Percentiles rank a stretch among this genome's conserved stretches.
Evolutionary conservation across 2,329 filamentous ascomycete genomes (phyloP).

Genomic region (Eurotiales sp.): DNA sequence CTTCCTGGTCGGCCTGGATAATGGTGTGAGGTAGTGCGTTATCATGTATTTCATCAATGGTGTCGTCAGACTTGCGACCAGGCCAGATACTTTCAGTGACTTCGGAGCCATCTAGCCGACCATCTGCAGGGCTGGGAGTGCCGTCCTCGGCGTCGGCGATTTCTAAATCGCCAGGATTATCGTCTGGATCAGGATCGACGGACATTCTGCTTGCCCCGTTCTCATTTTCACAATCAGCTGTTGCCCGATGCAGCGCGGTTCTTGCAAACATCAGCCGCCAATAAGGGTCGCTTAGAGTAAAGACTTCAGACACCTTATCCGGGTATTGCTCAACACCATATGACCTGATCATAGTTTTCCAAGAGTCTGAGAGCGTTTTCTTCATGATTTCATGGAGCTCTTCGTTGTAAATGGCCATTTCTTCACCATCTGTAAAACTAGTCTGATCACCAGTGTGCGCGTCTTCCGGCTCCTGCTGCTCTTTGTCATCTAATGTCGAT

Average conservation of each 20-base stretch:
- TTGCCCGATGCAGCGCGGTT: not conserved
- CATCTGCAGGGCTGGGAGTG: too few species aligned
- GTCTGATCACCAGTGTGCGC: not conserved
- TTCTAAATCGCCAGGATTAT: too few species aligned
- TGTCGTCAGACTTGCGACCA: too few species aligned
- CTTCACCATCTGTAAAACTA: not conserved
- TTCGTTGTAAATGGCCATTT: not conserved
- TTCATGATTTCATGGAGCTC: not conserved
- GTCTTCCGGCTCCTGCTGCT: too few species aligned
- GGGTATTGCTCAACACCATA: not conserved
- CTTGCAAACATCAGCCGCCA: not conserved
- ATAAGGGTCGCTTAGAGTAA: not conserved
- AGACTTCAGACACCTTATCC: not conserved
- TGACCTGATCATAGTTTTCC: not conserved
- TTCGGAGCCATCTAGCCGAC: too few species aligned
- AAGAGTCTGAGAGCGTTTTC: not conserved
- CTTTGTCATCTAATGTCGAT: too few species aligned
- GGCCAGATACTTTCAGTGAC: too few species aligned
- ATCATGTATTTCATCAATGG: too few species aligned
- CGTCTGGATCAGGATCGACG: not conserved
- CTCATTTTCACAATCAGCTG: not conserved
- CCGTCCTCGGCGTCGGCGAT: too few species aligned
- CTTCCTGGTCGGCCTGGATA: too few species aligned
- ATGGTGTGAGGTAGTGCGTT: too few species aligned
- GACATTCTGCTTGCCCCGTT: not conserved